Evolutionary conservation across 805 yeast genomes (phyloP).

Genomic region (Lipomyces orientalis): DNA sequence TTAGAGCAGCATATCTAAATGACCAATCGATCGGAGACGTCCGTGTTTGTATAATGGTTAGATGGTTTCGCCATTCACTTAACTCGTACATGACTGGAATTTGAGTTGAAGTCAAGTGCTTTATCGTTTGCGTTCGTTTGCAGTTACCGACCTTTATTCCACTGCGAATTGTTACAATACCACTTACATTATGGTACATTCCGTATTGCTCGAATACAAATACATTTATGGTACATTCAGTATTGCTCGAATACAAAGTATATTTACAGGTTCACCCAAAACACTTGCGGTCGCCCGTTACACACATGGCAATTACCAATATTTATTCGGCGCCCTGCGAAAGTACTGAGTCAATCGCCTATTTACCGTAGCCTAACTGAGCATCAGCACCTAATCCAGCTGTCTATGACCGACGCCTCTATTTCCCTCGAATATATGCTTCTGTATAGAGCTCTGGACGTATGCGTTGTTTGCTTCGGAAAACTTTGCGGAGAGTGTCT

Average conservation of each 20-base stretch:
- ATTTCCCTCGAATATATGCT: slow-evolving; percentile 20
- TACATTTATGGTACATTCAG: too few relatives aligned
- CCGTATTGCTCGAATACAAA: too few relatives aligned
- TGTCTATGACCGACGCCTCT: neutral
- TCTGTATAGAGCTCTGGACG: slow-evolving; percentile 24
- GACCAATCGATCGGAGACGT: neutral
- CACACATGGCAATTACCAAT: neutral
- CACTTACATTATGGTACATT: too few relatives aligned
- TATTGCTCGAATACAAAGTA: too few relatives aligned
- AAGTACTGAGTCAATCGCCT: neutral
- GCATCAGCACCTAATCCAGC: neutral
- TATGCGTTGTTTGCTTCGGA: slow-evolving; percentile 31
- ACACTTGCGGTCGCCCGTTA: too few relatives aligned
- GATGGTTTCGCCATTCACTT: too few relatives aligned
- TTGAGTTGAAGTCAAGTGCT: neutral
- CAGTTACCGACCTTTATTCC: neutral
- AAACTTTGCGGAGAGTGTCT: slow-evolving; percentile 35
- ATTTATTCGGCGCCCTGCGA: neutral
- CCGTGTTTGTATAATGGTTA: too few relatives aligned
- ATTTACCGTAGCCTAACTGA: neutral
- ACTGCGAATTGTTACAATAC: neutral
- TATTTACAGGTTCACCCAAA: too few relatives aligned
- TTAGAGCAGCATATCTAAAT: neutral
- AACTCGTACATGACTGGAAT: too few relatives aligned
- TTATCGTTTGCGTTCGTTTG: neutral